These are phyloP conservation scores for Curvularia hawaiiensis DNA, from an alignment of 2,329 filamentous ascomycete genomes.

Conservation along the genomic window DNA sequence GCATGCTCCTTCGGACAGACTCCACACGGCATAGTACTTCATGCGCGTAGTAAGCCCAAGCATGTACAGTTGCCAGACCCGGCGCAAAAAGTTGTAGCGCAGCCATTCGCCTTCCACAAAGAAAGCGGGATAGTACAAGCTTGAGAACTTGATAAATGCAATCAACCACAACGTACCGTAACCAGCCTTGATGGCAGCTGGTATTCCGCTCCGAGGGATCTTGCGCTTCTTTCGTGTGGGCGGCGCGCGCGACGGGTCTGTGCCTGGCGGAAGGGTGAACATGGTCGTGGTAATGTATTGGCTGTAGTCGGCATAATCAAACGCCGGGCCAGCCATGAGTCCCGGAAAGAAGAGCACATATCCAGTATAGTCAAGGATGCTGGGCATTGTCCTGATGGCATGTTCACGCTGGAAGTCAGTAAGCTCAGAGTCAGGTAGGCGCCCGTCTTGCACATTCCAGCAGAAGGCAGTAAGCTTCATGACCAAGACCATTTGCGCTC, in stretches of 20 bases:
- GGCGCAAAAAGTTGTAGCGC: constrained; percentile 69
- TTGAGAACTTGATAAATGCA: constrained; percentile 74
- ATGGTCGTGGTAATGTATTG: constrained; percentile 93
- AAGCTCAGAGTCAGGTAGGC: constrained; percentile 77
- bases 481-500: constrained; percentile 95
- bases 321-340: constrained; percentile 86
- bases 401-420: constrained; percentile 85
- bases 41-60: constrained; percentile 79
- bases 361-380: constrained; percentile 78
- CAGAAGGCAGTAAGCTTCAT: constrained; percentile 98
- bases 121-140: constrained; percentile 67
- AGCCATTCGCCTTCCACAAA: constrained; percentile 71
- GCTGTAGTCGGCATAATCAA: constrained; percentile 92
- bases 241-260: constrained; percentile 85
- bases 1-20: constrained; percentile 88
- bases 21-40: constrained; percentile 98
- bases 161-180: constrained; percentile 80
- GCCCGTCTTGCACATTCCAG: constrained; percentile 97
- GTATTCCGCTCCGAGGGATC: constrained; percentile 88
- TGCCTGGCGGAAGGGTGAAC: constrained; percentile 82
- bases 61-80: constrained; percentile 82
- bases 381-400: constrained; percentile 75
- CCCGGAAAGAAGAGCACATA: constrained; percentile 96
- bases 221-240: constrained; percentile 87
- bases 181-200: constrained; percentile 77